A percentile compares a stretch with the other conserved stretches of the same genome.
Evolutionary conservation across 768 basidiomycete species (phyloP).

Genomic region (Leccinum pellstonianum): DNA sequence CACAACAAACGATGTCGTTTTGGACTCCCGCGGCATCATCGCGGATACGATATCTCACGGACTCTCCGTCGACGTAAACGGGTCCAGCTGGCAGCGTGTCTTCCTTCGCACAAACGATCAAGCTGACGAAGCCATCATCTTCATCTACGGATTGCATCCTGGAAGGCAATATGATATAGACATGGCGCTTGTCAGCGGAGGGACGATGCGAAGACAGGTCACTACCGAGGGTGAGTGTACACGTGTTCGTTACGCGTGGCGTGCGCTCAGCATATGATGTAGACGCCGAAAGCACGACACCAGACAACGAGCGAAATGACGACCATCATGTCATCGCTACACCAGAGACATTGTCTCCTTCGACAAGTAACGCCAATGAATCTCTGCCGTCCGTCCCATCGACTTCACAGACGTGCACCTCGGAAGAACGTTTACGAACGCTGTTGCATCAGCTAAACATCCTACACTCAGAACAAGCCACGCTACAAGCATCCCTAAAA

Average conservation of each 20-base stretch:
- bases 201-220: conserved; percentile 62
- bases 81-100: conserved; percentile 73
- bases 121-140: conserved; percentile 84
- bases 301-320: conserved; percentile 25
- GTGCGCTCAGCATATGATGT: conserved; percentile 6
- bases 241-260: conserved; percentile 8
- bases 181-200: conserved; percentile 66
- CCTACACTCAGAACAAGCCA: conserved; percentile 64
- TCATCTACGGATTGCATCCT: conserved; percentile 86
- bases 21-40: conserved; percentile 45
- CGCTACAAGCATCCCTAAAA: conserved; percentile 70
- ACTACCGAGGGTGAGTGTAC: conserved; percentile 57
- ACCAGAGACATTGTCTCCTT: conserved; percentile 22
- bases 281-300: conserved; percentile 23
- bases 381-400: conserved; percentile 18
- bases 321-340: conserved; percentile 10
- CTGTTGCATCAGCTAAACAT: conserved; percentile 66
- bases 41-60: conserved; percentile 71
- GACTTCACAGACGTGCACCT: conserved; percentile 38
- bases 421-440: conserved; percentile 65
- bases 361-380: conserved; percentile 28
- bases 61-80: conserved; percentile 78
- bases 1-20: conserved; percentile 32
- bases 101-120: conserved; percentile 78
- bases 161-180: conserved; percentile 91